These are phyloP conservation scores for Monoraphidium neglectum DNA, from an alignment of 139 green algal species.

Conservation along the genomic window DNA sequence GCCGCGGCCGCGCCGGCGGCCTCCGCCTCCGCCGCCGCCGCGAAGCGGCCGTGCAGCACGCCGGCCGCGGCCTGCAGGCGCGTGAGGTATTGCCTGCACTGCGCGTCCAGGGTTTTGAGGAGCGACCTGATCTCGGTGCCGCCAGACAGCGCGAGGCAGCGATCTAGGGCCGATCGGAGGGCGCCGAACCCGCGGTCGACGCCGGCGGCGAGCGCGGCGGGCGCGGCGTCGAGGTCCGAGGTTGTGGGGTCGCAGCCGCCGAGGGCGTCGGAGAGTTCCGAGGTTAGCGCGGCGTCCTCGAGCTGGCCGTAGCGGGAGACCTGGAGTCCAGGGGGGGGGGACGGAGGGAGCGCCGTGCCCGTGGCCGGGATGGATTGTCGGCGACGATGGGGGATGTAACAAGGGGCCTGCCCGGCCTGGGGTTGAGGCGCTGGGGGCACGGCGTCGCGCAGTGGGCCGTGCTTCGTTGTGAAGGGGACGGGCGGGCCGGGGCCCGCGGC, in stretches of 20 bases:
- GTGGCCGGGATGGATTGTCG: too few species aligned
- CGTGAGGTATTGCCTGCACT: slow-evolving; percentile 1
- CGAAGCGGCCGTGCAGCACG: slow-evolving; percentile 6
- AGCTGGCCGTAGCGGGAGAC: background rate
- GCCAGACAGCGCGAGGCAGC: slow-evolving; percentile 59
- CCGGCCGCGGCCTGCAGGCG: slow-evolving; percentile 16
- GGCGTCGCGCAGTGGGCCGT: too few species aligned
- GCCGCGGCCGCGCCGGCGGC: too few species aligned
- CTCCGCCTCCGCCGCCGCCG: background rate
- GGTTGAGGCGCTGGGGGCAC: too few species aligned
- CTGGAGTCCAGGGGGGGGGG: too few species aligned
- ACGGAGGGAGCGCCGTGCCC: too few species aligned
- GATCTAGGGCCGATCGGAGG: slow-evolving; percentile 41
- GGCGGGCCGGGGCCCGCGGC: too few species aligned
- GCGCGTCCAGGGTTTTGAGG: slow-evolving; percentile 52
- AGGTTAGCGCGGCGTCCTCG: background rate
- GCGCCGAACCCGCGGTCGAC: slow-evolving; percentile 5
- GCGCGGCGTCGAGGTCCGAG: background rate
- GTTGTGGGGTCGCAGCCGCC: background rate
- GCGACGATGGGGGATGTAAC: too few species aligned
- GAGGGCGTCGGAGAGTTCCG: background rate
- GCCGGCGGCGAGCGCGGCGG: slow-evolving; percentile 1
- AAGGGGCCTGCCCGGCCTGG: too few species aligned
- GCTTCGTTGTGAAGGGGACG: too few species aligned
- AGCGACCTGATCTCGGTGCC: slow-evolving; percentile 69